phyloP scores from a whole-genome alignment of 805 yeast genomes.

The Candida quercuum region DNA sequence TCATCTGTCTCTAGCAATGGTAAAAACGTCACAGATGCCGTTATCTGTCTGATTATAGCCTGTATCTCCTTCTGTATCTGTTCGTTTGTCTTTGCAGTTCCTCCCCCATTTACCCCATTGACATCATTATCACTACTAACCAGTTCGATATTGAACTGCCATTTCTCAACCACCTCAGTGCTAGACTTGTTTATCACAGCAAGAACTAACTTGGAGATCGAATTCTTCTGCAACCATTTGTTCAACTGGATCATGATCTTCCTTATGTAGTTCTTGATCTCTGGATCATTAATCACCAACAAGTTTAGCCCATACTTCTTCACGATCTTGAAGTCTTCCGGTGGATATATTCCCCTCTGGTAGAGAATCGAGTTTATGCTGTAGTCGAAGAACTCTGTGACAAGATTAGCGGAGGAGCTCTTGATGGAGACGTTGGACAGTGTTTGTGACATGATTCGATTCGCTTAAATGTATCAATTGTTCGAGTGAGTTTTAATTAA shows the following conservation, averaged over 20 bases:
- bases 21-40: conserved; percentile 80
- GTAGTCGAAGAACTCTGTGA: conserved; percentile 80
- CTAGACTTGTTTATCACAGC: conserved; percentile 67
- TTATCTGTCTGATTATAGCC: conserved; percentile 79
- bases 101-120: background rate
- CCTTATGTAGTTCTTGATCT: conserved; percentile 62
- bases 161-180: conserved; percentile 69
- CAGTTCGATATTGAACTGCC: conserved; percentile 74
- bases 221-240: conserved; percentile 68
- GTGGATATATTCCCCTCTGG: conserved; percentile 86
- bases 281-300: conserved; percentile 69
- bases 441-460: conserved; percentile 8
- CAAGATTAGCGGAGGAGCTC: conserved; percentile 69
- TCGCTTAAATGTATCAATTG: no score
- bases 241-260: conserved; percentile 65
- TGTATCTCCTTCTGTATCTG: conserved; percentile 72
- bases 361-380: conserved; percentile 76
- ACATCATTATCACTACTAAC: conserved; percentile 15
- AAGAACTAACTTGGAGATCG: conserved; percentile 61
- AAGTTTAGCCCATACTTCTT: conserved; percentile 76
- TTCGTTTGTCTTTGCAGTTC: conserved; percentile 26
- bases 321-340: conserved; percentile 75
- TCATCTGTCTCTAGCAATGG: conserved; percentile 63
- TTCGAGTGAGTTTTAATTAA: no score
- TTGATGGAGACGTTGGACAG: conserved; percentile 43